phyloP scores from a whole-genome alignment of 148 eudicot species.

The Chenopodium quinoa region DNA sequence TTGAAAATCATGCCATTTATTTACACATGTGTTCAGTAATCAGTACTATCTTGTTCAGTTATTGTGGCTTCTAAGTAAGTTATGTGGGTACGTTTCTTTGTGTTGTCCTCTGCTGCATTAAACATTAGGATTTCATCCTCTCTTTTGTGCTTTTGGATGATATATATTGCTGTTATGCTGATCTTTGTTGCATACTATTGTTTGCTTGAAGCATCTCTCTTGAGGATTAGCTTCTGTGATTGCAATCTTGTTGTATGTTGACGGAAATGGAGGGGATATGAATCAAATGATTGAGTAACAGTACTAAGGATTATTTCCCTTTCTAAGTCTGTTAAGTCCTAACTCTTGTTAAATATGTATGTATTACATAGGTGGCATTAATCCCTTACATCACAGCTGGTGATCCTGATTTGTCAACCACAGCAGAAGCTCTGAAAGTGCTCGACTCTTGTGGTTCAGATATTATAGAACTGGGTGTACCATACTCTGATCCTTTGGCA shows the following conservation, averaged over 20 bases:
- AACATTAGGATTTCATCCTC: background rate
- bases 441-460: slow-evolving; percentile 87
- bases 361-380: slow-evolving; percentile 65
- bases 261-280: too few relatives aligned
- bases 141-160: background rate
- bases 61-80: background rate
- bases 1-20: background rate
- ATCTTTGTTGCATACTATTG: background rate
- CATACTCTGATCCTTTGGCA: slow-evolving; percentile 93
- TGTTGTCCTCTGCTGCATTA: background rate
- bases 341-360: slow-evolving; percentile 18
- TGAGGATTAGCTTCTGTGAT: background rate
- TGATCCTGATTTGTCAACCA: slow-evolving; percentile 85
- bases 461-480: slow-evolving; percentile 87
- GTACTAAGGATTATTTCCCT: background rate
- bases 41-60: too few relatives aligned
- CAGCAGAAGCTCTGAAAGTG: slow-evolving; percentile 80
- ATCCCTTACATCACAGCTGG: slow-evolving; percentile 97
- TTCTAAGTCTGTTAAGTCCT: background rate
- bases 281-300: background rate
- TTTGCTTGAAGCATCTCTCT: background rate
- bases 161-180: background rate
- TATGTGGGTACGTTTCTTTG: background rate
- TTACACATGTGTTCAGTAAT: background rate
- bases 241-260: background rate